phyloP scores from a whole-genome alignment of 1,284 basidiomycete species.

The Ganoderma lucidum region DNA sequence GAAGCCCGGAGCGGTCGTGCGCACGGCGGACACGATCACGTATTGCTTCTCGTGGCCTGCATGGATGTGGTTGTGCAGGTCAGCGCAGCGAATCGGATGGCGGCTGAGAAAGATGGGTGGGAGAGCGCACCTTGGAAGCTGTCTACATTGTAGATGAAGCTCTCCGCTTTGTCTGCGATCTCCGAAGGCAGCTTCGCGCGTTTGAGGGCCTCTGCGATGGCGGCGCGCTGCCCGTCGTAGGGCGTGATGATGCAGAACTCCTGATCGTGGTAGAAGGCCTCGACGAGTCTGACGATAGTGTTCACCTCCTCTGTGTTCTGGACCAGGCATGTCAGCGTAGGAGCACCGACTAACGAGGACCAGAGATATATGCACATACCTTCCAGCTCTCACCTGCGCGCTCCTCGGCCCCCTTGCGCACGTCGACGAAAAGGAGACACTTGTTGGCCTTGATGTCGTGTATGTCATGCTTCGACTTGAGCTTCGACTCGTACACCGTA shows the following conservation, averaged over 20 bases:
- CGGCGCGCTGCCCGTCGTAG: constrained; percentile 69
- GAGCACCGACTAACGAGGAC: neutral
- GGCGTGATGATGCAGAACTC: constrained; percentile 71
- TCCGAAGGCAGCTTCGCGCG: constrained; percentile 52
- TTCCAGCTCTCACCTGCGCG: constrained; percentile 49
- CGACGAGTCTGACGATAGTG: constrained; percentile 49
- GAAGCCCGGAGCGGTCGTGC: constrained; percentile 67
- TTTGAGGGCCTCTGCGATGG: constrained; percentile 59
- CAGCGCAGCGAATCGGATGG: neutral
- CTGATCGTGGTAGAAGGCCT: constrained; percentile 37
- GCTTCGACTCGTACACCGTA: constrained; percentile 48
- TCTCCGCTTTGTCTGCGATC: neutral
- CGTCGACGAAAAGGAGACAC: constrained; percentile 51
- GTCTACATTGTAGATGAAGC: constrained; percentile 69
- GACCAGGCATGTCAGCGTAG: neutral
- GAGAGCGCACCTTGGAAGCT: constrained; percentile 65
- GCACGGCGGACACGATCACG: constrained; percentile 68
- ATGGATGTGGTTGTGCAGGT: neutral
- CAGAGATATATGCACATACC: constrained; percentile 40
- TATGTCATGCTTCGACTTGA: constrained; percentile 47
- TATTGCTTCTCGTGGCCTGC: constrained; percentile 50
- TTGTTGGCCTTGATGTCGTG: constrained; percentile 16
- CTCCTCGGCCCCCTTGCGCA: constrained; percentile 48
- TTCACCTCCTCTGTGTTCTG: constrained; percentile 54
- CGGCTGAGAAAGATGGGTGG: constrained; percentile 13